Evolutionary conservation across 805 yeast species (phyloP).

Genomic region (Dipodascus geniculatus): DNA sequence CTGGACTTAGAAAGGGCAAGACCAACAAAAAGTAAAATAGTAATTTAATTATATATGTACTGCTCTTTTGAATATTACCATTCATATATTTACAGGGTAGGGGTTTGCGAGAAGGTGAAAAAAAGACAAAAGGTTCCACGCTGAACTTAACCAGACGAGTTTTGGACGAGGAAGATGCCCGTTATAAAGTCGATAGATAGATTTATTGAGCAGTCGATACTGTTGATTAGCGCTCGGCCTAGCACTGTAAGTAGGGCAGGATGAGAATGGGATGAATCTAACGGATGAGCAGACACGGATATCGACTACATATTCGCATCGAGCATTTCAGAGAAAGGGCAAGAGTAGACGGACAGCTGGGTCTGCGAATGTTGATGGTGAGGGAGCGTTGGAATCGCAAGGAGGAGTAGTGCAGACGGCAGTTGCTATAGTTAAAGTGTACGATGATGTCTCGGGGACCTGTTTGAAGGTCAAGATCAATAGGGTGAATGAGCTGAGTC

Average conservation of each 20-base stretch:
- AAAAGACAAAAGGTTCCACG: no score
- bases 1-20: neutral
- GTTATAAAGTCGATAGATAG: constrained; percentile 26
- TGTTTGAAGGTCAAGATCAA: constrained; percentile 46
- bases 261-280: neutral
- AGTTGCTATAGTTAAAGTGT: constrained; percentile 43
- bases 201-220: constrained; percentile 32
- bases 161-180: constrained; percentile 11
- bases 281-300: constrained; percentile 15
- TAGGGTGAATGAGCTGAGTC: constrained; percentile 61
- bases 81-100: no score
- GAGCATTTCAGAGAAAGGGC: constrained; percentile 16
- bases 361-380: no score
- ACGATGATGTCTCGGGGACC: constrained; percentile 52
- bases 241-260: constrained; percentile 20
- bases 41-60: no score
- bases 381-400: no score
- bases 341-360: no score
- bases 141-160: no score
- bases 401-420: constrained; percentile 19
- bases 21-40: neutral
- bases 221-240: constrained; percentile 34
- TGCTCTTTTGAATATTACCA: no score
- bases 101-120: no score
- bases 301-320: constrained; percentile 28